Evolutionary conservation across 352 stramenopile genomes (phyloP).

Genomic region (Pythium brassicae): DNA sequence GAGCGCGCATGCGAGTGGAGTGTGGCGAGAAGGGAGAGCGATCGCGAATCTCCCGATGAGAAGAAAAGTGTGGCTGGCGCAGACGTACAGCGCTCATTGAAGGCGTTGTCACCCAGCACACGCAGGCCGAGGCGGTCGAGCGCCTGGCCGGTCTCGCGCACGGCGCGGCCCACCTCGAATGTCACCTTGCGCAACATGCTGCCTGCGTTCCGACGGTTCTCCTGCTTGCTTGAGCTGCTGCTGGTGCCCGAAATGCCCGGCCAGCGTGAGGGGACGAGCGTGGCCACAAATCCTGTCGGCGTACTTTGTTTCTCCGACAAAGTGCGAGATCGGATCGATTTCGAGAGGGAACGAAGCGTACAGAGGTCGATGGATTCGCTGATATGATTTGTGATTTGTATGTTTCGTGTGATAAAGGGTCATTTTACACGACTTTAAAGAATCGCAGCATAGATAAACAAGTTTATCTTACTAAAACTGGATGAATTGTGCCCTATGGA

Average conservation of each 20-base stretch:
- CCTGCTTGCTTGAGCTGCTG: conserved; percentile 1
- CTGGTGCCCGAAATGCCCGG: not conserved
- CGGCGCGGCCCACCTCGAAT: conserved; percentile 87
- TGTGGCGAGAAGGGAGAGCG: not conserved
- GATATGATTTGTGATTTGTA: no score
- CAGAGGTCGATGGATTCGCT: no score
- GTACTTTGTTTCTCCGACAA: not conserved
- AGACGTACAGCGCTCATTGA: conserved; percentile 87
- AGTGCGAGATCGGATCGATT: not conserved
- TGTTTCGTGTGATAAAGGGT: no score
- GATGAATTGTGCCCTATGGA: no score
- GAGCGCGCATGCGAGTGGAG: no score
- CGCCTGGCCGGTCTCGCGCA: conserved; percentile 95
- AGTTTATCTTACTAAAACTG: no score
- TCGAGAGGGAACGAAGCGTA: not conserved
- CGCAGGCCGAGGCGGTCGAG: conserved; percentile 92
- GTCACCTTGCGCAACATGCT: conserved; percentile 86
- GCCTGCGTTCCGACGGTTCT: conserved; percentile 1
- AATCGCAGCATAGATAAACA: no score
- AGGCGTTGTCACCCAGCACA: conserved; percentile 83
- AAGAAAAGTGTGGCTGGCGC: not conserved
- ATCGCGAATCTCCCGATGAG: no score
- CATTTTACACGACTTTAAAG: no score
- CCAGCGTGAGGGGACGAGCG: not conserved
- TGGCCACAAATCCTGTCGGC: not conserved